Evolutionary conservation across 352 stramenopile genomes (phyloP).

Genomic region (Globisporangium perplexum): DNA sequence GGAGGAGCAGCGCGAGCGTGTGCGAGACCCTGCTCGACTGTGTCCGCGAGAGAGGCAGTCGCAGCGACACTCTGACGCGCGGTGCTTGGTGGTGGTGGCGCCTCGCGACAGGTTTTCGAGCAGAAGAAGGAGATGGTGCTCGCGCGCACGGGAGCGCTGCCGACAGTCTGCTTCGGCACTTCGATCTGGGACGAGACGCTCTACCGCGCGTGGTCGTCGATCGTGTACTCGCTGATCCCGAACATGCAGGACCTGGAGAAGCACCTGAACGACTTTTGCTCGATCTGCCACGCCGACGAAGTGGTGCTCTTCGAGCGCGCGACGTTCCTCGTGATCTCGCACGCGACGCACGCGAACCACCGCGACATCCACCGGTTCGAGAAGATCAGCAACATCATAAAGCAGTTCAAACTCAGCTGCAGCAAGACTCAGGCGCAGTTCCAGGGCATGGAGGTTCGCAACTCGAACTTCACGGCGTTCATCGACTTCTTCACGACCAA

Average conservation of each 20-base stretch:
- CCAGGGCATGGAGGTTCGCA: conserved; percentile 95
- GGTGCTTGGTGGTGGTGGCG: not conserved
- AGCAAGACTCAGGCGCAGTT: conserved; percentile 98
- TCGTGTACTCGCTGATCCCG: conserved; percentile 99
- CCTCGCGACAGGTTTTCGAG: conserved; percentile 81
- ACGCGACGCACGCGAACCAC: conserved; percentile 89
- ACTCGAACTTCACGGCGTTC: conserved; percentile 98
- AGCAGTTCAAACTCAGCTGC: conserved; percentile 99
- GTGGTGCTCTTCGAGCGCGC: conserved; percentile 98
- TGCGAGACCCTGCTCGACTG: conserved; percentile 12
- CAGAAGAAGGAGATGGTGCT: conserved; percentile 94
- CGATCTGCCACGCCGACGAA: conserved; percentile 95
- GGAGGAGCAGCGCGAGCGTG: conserved; percentile 74
- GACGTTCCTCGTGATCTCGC: conserved; percentile 98
- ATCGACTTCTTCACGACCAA: conserved; percentile 98
- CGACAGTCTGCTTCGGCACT: conserved; percentile 93
- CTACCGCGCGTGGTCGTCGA: conserved; percentile 98
- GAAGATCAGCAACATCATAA: conserved; percentile 99
- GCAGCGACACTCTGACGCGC: not conserved
- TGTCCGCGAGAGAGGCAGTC: too few species aligned
- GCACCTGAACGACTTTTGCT: conserved; percentile 97
- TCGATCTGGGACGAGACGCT: conserved; percentile 99
- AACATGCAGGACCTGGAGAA: conserved; percentile 96
- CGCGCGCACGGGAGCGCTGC: conserved; percentile 83
- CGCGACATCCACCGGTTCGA: conserved; percentile 98